Conservation (phyloP, 805 yeast species). For the Komagataella pastoris region DNA sequence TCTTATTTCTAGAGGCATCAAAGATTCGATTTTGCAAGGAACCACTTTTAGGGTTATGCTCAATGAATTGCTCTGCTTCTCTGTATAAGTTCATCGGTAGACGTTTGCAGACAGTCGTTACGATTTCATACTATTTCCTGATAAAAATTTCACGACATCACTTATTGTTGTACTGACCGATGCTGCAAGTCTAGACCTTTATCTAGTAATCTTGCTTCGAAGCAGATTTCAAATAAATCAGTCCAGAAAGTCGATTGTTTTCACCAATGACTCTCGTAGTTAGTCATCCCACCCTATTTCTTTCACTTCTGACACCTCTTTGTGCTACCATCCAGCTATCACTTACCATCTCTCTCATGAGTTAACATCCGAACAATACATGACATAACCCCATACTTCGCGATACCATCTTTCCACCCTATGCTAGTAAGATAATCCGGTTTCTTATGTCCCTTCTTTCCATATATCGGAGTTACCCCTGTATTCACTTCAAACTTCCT, state of each 20-base stretch:
- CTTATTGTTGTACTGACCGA: not conserved
- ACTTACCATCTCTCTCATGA: not conserved
- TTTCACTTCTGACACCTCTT: not conserved
- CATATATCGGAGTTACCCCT: not conserved
- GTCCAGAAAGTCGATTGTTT: not conserved
- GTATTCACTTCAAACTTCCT: not conserved
- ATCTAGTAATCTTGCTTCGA: no score
- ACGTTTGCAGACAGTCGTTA: not conserved
- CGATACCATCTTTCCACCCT: not conserved
- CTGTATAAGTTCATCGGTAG: constrained; percentile 22
- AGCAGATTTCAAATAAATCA: no score
- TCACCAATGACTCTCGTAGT: no score
- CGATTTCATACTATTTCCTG: not conserved
- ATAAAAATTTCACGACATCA: not conserved
- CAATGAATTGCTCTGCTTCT: constrained; percentile 29
- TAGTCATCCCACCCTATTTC: not conserved
- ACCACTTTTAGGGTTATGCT: constrained; percentile 28
- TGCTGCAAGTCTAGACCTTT: not conserved
- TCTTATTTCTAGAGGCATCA: constrained; percentile 30
- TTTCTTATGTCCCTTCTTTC: not conserved
- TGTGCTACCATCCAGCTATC: not conserved
- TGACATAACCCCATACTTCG: not conserved
- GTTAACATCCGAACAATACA: not conserved
- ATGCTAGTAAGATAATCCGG: not conserved
- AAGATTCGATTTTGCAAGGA: constrained; percentile 41